phyloP scores from a whole-genome alignment of 2,329 filamentous ascomycete species.

The Pezizomycotina sp. region DNA sequence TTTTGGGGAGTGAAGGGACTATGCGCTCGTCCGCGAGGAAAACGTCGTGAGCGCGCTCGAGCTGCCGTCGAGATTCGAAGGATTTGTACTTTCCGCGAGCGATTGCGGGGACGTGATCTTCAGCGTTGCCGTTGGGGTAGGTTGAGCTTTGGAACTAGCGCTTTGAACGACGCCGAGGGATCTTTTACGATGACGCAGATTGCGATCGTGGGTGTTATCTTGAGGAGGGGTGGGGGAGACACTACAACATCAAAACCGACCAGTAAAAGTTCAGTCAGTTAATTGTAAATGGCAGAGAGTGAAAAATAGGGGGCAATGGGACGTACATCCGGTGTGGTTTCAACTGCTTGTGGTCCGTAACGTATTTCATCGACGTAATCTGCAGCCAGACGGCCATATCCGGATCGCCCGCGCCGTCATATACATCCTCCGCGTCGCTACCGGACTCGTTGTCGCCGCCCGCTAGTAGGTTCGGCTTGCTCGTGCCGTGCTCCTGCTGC shows the following conservation, averaged over 20 bases:
- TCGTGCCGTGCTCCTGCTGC: conserved; percentile 16
- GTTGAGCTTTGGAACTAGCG: conserved; percentile 60
- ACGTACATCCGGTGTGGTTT: conserved; percentile 17
- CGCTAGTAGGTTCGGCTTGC: conserved; percentile 15
- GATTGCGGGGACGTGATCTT: conserved; percentile 69
- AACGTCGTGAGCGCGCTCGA: conserved; percentile 73
- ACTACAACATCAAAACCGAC: conserved; percentile 2
- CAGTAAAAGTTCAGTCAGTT: not conserved
- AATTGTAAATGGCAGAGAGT: not conserved
- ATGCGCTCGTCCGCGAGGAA: conserved; percentile 89
- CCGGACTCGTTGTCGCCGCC: conserved; percentile 1
- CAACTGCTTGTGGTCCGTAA: conserved; percentile 15
- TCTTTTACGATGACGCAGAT: conserved; percentile 31
- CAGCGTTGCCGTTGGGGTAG: conserved; percentile 50
- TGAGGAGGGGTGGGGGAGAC: conserved; percentile 15
- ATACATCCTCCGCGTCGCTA: conserved; percentile 20
- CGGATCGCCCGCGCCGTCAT: conserved; percentile 17
- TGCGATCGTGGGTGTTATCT: conserved; percentile 13
- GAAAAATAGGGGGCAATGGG: not conserved
- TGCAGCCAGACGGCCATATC: conserved; percentile 23
- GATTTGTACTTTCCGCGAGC: conserved; percentile 76
- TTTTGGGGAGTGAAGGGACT: conserved; percentile 50
- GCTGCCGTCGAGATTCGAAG: conserved; percentile 72
- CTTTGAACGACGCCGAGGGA: conserved; percentile 75
- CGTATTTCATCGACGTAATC: conserved; percentile 23